Percentiles rank a stretch among this genome's conserved stretches.
phyloP scores from a whole-genome alignment of 2,329 filamentous ascomycete genomes.

The Emergomyces africanus region DNA sequence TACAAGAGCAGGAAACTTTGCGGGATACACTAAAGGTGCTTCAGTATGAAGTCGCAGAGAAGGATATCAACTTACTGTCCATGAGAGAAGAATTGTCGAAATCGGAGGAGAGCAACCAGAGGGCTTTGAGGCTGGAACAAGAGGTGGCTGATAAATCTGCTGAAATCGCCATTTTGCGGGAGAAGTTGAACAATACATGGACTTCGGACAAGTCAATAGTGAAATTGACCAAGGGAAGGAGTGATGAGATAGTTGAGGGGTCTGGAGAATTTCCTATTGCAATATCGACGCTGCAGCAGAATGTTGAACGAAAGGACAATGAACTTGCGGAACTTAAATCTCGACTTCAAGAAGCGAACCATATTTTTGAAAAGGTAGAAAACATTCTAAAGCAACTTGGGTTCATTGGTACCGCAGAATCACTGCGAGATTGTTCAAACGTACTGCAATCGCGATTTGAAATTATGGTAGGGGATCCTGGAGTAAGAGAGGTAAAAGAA shows the following conservation, averaged over 20 bases:
- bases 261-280: background rate
- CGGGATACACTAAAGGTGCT: conserved; percentile 7
- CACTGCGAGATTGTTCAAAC: conserved; percentile 12
- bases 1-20: conserved; percentile 3
- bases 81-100: conserved; percentile 14
- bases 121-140: conserved; percentile 18
- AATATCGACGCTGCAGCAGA: background rate
- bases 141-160: conserved; percentile 10
- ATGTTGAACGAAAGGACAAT: background rate
- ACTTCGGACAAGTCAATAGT: conserved; percentile 11
- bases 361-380: conserved; percentile 8
- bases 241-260: conserved; percentile 1
- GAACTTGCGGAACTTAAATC: background rate
- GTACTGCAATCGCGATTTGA: conserved; percentile 13
- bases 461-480: background rate
- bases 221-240: background rate
- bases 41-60: conserved; percentile 18
- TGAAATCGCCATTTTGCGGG: conserved; percentile 12
- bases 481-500: background rate
- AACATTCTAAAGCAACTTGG: conserved; percentile 11
- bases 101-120: conserved; percentile 16
- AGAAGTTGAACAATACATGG: conserved; percentile 20
- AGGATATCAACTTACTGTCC: conserved; percentile 19
- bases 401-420: conserved; percentile 9
- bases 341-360: background rate